These are phyloP conservation scores for Triticum monococcum DNA, from an alignment of 176 grass and related monocot species.

Conservation along the genomic window DNA sequence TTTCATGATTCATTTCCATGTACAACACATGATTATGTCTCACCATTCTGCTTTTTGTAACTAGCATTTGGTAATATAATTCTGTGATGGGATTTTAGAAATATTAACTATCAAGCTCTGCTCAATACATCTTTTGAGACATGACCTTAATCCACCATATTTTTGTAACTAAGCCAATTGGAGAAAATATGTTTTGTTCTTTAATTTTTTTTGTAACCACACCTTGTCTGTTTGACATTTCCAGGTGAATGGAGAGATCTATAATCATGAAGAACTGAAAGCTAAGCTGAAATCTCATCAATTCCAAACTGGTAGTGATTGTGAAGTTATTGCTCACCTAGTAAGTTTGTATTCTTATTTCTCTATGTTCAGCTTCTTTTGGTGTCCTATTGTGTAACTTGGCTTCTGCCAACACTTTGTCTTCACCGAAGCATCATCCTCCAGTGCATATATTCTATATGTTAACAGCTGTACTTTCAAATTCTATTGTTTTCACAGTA, in stretches of 20 bases:
- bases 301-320: conserved; percentile 89
- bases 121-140: neutral
- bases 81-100: neutral
- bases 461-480: neutral
- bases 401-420: neutral
- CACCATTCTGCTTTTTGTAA: neutral
- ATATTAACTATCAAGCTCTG: neutral
- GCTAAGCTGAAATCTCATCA: conserved; percentile 68
- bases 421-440: neutral
- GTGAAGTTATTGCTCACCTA: conserved; percentile 98
- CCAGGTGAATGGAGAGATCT: conserved; percentile 99
- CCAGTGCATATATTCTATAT: neutral
- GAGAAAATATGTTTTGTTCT: too few species aligned
- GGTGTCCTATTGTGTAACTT: neutral
- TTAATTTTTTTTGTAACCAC: too few species aligned
- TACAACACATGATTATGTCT: neutral
- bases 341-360: conserved; percentile 46
- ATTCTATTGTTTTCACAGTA: conserved; percentile 58
- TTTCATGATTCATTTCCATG: neutral
- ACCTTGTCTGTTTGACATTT: conserved; percentile 9
- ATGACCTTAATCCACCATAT: neutral
- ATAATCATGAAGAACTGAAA: conserved; percentile 92
- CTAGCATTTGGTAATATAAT: conserved; percentile 14
- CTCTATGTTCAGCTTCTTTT: conserved; percentile 2
- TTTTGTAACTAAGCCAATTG: neutral